Base-by-base conservation (phyloP, 169 alveolate genomes). In the Eimeria tenella region DNA sequence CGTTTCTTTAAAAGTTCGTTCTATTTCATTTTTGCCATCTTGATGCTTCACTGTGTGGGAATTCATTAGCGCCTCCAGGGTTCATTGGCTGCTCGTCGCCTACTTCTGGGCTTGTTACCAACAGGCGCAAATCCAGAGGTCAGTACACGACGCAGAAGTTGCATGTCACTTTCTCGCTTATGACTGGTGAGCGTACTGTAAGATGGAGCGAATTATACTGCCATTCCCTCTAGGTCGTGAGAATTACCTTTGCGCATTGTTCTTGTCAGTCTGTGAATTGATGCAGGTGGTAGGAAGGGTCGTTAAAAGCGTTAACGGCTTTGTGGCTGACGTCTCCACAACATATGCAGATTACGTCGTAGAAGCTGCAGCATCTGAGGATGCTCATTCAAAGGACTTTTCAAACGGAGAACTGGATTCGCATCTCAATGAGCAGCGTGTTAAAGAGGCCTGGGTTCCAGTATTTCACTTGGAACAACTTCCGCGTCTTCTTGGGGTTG, bases 251-350 rank as follows among this genome's bases (percentile, higher is more conserved):
- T 13, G 19, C 19, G 11, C 68, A 15, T 11, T 79, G 50, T 31
- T n/a, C 21, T 50, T 68, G 52, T 11, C 50, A 53, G 50, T 62
- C 10, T 50, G 79, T 56, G 77, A 60, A 23, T 83, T 31, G 7
- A 62, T 83, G 68, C 91, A 83, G 91, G 91, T 77, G 42, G 79
- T 83, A 50, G 91, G 91, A 49, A 60, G 91, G 50, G 52, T 83
- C 21, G 77, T 62, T 6, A 83, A 83, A 62, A 83, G 91, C n/a
- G 91, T 62, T 60, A 83, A 83, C 71, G 91, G 91, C 17, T 83
- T 83, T 42, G 91, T 83, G 3, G 91, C 91, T n/a, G 91, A 83
- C 63, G 91, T 83, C 77, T 83, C 91, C 63, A 19, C 58, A 49
- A 62, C 91, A 19, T 83, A 83, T 19, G 91, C 52, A 52, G 74